These are phyloP conservation scores for Colletotrichum euphorbiae DNA, from an alignment of 2,329 filamentous ascomycete genomes.

Conservation along the genomic window DNA sequence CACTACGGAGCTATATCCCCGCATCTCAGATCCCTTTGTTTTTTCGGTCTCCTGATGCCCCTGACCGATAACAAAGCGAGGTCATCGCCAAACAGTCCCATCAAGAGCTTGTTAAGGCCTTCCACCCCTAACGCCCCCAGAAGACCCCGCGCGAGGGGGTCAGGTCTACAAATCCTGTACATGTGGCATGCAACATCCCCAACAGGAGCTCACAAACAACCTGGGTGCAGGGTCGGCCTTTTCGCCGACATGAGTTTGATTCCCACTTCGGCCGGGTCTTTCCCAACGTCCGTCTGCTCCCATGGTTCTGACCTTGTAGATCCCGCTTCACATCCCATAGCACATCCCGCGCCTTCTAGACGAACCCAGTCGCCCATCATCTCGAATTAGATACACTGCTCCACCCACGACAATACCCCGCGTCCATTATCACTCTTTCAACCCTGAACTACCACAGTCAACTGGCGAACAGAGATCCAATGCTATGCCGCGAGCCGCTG, in stretches of 20 bases:
- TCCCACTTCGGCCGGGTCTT: constrained; percentile 16
- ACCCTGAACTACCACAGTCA: neutral
- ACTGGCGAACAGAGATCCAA: neutral
- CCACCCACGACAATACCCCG: constrained; percentile 25
- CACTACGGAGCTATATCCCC: neutral
- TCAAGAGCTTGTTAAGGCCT: neutral
- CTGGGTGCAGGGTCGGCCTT: constrained; percentile 12
- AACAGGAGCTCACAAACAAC: neutral
- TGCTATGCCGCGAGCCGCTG: neutral
- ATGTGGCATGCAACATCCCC: neutral
- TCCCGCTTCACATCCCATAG: constrained; percentile 24
- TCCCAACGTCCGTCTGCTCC: constrained; percentile 29
- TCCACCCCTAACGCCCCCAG: neutral
- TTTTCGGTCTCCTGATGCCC: neutral
- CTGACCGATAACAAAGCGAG: constrained; percentile 24
- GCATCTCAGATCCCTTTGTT: neutral
- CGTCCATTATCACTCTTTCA: constrained; percentile 8
- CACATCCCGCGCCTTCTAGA: constrained; percentile 26
- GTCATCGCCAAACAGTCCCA: constrained; percentile 29
- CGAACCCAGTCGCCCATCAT: constrained; percentile 36
- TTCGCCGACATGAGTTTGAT: constrained; percentile 11
- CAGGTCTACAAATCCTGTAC: neutral
- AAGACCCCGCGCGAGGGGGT: constrained; percentile 5
- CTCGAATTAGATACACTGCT: constrained; percentile 34
- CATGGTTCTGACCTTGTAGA: constrained; percentile 25